Conservation (phyloP, 495 filamentous ascomycete species). For the Penicillium subrubescens region DNA sequence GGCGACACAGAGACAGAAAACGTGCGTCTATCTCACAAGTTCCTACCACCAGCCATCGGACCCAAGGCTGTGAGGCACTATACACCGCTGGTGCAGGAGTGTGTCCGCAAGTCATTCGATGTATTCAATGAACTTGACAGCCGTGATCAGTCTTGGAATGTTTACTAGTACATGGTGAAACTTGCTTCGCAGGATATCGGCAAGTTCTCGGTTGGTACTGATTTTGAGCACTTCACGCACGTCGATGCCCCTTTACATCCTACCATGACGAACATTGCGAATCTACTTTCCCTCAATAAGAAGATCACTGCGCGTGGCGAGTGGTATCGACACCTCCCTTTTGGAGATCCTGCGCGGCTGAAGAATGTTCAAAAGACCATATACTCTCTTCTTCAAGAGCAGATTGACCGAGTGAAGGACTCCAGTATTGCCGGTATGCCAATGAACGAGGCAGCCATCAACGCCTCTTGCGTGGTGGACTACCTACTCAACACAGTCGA, state of each 20-base stretch:
- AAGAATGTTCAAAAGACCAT: constrained; percentile 26
- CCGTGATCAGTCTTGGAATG: constrained; percentile 51
- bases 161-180: constrained; percentile 61
- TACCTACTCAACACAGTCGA: constrained; percentile 50
- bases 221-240: constrained; percentile 51
- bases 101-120: constrained; percentile 37
- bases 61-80: constrained; percentile 59
- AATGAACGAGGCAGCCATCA: constrained; percentile 49
- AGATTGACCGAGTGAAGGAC: constrained; percentile 24
- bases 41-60: constrained; percentile 52
- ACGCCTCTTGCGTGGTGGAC: constrained; percentile 49
- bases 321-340: constrained; percentile 55
- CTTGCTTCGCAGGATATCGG: constrained; percentile 52
- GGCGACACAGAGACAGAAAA: constrained; percentile 52
- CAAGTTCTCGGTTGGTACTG: constrained; percentile 47
- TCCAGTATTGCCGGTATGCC: constrained; percentile 36
- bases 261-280: constrained; percentile 40
- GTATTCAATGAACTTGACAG: constrained; percentile 56
- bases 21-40: constrained; percentile 55
- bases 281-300: constrained; percentile 51
- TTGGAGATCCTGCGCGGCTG: constrained; percentile 49
- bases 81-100: constrained; percentile 50
- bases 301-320: constrained; percentile 45
- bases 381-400: constrained; percentile 28
- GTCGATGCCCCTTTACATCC: constrained; percentile 43